Percentiles rank a stretch among this genome's conserved stretches.
Conservation (phyloP, 805 yeast genomes). For the Suhomyces kilbournensis region DNA sequence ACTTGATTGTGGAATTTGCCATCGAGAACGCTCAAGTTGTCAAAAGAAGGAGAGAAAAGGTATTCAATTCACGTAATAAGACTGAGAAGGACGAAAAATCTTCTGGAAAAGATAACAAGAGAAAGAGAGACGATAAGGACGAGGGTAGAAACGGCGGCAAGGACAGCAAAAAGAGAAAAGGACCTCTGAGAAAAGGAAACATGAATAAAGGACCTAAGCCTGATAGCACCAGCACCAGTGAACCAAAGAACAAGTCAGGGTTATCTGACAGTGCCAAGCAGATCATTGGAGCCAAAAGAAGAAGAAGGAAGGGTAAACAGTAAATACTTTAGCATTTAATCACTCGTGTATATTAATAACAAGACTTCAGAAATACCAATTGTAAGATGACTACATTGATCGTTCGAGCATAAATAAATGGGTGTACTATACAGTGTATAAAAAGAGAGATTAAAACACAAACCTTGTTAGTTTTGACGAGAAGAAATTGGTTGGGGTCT, state of each 20-base stretch:
- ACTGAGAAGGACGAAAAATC: slow-evolving; percentile 21
- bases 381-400: background rate
- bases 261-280: slow-evolving; percentile 56
- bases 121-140: slow-evolving; percentile 22
- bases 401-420: background rate
- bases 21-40: slow-evolving; percentile 93
- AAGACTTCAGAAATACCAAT: background rate
- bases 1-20: slow-evolving; percentile 91
- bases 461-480: background rate
- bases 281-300: slow-evolving; percentile 68
- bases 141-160: slow-evolving; percentile 11
- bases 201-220: slow-evolving; percentile 33
- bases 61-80: slow-evolving; percentile 33
- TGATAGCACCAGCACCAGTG: slow-evolving; percentile 2
- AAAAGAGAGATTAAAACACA: slow-evolving; percentile 4
- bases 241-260: slow-evolving; percentile 27
- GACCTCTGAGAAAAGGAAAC: slow-evolving; percentile 40
- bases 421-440: slow-evolving; percentile 5
- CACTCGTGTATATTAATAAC: background rate
- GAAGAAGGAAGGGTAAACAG: slow-evolving; percentile 52
- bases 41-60: slow-evolving; percentile 79
- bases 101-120: slow-evolving; percentile 16
- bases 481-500: background rate
- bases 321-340: background rate
- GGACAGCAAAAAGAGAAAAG: slow-evolving; percentile 26